These are phyloP conservation scores for Fusarium sp. DNA, from an alignment of 2,329 filamentous ascomycete species.

Conservation along the genomic window DNA sequence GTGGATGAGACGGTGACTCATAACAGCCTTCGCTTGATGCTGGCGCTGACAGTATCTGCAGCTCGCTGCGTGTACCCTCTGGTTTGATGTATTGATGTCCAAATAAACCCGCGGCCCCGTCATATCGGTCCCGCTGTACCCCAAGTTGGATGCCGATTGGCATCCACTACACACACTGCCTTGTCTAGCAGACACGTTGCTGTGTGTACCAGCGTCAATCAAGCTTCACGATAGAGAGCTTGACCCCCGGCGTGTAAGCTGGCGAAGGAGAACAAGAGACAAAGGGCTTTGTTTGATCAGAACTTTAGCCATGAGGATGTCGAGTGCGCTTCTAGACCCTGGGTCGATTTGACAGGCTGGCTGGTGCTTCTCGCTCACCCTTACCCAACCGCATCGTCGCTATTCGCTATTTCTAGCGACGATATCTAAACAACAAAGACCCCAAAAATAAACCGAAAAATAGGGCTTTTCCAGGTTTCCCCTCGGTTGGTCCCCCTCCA, in stretches of 20 bases:
- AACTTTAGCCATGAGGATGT: conserved; percentile 29
- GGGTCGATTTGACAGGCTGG: conserved; percentile 26
- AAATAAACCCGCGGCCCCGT: conserved; percentile 47
- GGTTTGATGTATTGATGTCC: conserved; percentile 50
- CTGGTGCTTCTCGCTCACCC: conserved; percentile 30
- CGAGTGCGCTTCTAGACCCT: conserved; percentile 21
- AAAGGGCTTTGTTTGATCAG: conserved; percentile 28
- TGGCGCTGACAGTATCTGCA: conserved; percentile 42
- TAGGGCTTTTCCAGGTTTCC: conserved; percentile 41
- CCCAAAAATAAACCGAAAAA: conserved; percentile 44
- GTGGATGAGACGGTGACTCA: conserved; percentile 47
- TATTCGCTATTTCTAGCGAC: conserved; percentile 43
- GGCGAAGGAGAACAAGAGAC: conserved; percentile 20
- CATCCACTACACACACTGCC: conserved; percentile 41
- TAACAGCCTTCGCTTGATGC: conserved; percentile 34
- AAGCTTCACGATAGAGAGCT: conserved; percentile 31
- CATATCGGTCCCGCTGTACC: conserved; percentile 47
- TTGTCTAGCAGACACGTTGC: conserved; percentile 44
- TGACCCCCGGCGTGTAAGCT: conserved; percentile 42
- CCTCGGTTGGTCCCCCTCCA: conserved; percentile 38
- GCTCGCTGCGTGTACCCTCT: conserved; percentile 39
- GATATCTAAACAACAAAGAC: conserved; percentile 32
- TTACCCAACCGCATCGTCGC: conserved; percentile 34
- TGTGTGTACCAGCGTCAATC: conserved; percentile 34
- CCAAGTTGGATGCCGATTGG: conserved; percentile 48